Conservation (phyloP, 306 rosid genomes). For the Cicer cuneatum region DNA sequence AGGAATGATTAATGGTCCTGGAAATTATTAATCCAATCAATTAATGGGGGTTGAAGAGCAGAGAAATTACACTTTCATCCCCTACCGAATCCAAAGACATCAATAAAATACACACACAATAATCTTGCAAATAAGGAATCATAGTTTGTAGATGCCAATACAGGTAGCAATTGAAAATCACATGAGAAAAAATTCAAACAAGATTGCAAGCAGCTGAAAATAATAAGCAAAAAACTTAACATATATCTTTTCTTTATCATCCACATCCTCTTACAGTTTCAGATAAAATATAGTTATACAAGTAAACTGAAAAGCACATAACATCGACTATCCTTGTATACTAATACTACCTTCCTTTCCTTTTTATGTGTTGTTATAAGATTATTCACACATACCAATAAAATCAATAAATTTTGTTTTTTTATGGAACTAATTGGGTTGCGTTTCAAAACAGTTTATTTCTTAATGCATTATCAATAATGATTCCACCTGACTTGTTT, state of each 20-base stretch:
- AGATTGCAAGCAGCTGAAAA: conserved; percentile 36
- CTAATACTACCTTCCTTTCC: too few relatives aligned
- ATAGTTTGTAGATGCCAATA: conserved; percentile 38
- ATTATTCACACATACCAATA: too few relatives aligned
- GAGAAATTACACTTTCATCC: conserved; percentile 2
- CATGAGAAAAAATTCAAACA: conserved; percentile 24
- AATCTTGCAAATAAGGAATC: conserved; percentile 7
- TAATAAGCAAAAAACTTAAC: background rate
- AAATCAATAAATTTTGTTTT: too few relatives aligned
- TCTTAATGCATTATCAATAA: conserved; percentile 31
- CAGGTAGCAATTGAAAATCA: conserved; percentile 19
- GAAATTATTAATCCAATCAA: conserved; percentile 15
- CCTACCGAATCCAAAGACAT: conserved; percentile 15
- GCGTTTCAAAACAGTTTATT: conserved; percentile 20
- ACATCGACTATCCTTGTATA: background rate
- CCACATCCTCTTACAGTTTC: conserved; percentile 1
- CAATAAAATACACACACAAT: conserved; percentile 19
- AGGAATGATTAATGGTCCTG: background rate
- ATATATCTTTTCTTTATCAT: conserved; percentile 5
- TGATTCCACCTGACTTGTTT: conserved; percentile 31
- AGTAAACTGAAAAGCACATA: background rate
- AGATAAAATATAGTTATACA: background rate
- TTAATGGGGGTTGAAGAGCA: conserved; percentile 1
- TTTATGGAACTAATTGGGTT: background rate
- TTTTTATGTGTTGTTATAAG: too few relatives aligned